A percentile compares a stretch with the other conserved stretches of the same genome.
These are phyloP conservation scores for Nigrospora sphaerica DNA, from an alignment of 2,329 filamentous ascomycete species.

Conservation along the genomic window DNA sequence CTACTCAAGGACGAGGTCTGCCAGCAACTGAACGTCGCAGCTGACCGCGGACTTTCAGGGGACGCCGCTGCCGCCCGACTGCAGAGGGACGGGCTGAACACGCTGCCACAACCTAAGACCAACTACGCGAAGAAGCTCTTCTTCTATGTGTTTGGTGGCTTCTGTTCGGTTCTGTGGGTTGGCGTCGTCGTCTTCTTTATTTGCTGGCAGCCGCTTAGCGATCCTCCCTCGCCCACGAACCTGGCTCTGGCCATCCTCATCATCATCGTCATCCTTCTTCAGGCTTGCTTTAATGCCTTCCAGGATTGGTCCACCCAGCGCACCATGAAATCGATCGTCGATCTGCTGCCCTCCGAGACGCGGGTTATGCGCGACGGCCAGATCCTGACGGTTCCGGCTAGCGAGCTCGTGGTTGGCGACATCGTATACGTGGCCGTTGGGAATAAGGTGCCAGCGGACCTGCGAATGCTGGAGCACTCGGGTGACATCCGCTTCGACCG, in stretches of 20 bases:
- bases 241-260: slow-evolving; percentile 37
- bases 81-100: slow-evolving; percentile 32
- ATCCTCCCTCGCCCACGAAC: slow-evolving; percentile 33
- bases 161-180: slow-evolving; percentile 38
- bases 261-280: slow-evolving; percentile 37
- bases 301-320: slow-evolving; percentile 39
- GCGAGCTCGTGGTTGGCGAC: slow-evolving; percentile 37
- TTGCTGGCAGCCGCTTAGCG: slow-evolving; percentile 37
- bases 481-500: slow-evolving; percentile 34
- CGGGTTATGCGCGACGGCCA: slow-evolving; percentile 36
- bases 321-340: slow-evolving; percentile 39
- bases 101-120: slow-evolving; percentile 30
- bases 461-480: slow-evolving; percentile 31
- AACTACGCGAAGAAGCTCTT: slow-evolving; percentile 34
- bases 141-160: slow-evolving; percentile 37
- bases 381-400: slow-evolving; percentile 27
- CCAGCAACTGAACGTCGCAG: no score
- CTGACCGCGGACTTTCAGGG: no score
- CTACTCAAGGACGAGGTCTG: no score
- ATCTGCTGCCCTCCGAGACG: slow-evolving; percentile 34
- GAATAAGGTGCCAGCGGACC: slow-evolving; percentile 40
- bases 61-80: slow-evolving; percentile 26
- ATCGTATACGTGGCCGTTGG: slow-evolving; percentile 36
- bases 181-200: slow-evolving; percentile 40
- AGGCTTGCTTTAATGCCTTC: slow-evolving; percentile 37